phyloP scores from a whole-genome alignment of 2,329 filamentous ascomycete genomes.

The Diaporthe batatas region DNA sequence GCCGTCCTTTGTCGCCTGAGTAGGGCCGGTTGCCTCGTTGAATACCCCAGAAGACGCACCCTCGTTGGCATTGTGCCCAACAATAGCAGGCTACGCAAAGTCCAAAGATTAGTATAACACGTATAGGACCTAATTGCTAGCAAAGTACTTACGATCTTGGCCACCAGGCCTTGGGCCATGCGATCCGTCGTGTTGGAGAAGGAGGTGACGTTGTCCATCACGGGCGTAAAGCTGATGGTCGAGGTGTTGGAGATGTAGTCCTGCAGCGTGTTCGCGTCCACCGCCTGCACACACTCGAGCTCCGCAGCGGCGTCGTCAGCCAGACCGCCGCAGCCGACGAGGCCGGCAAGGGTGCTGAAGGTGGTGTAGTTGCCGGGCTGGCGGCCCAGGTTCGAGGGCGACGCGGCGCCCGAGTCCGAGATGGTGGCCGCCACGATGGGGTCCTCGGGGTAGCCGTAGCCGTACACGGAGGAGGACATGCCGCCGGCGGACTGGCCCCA shows the following conservation, averaged over 20 bases:
- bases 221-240: slow-evolving; percentile 50
- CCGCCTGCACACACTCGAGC: slow-evolving; percentile 55
- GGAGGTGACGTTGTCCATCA: slow-evolving; percentile 50
- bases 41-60: slow-evolving; percentile 37
- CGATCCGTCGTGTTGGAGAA: slow-evolving; percentile 52
- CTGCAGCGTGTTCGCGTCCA: slow-evolving; percentile 51
- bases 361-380: slow-evolving; percentile 48
- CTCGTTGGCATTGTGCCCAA: slow-evolving; percentile 47
- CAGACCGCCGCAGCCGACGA: slow-evolving; percentile 54
- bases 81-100: slow-evolving; percentile 44
- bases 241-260: slow-evolving; percentile 49
- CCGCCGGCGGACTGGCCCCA: slow-evolving; percentile 64
- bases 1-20: slow-evolving; percentile 2
- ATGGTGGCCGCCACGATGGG: slow-evolving; percentile 57
- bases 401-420: slow-evolving; percentile 55
- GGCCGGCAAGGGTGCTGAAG: slow-evolving; percentile 55
- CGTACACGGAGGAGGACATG: slow-evolving; percentile 54
- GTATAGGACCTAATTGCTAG: fast-evolving
- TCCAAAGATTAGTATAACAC: not conserved
- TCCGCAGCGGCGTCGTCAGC: slow-evolving; percentile 47
- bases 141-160: slow-evolving; percentile 46
- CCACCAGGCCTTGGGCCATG: slow-evolving; percentile 47
- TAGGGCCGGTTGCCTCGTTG: slow-evolving; percentile 1
- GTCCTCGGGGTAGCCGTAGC: slow-evolving; percentile 57
- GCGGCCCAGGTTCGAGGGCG: slow-evolving; percentile 40